Evolutionary conservation across 768 basidiomycete species (phyloP).

Genomic region (Boletus reticuloceps): DNA sequence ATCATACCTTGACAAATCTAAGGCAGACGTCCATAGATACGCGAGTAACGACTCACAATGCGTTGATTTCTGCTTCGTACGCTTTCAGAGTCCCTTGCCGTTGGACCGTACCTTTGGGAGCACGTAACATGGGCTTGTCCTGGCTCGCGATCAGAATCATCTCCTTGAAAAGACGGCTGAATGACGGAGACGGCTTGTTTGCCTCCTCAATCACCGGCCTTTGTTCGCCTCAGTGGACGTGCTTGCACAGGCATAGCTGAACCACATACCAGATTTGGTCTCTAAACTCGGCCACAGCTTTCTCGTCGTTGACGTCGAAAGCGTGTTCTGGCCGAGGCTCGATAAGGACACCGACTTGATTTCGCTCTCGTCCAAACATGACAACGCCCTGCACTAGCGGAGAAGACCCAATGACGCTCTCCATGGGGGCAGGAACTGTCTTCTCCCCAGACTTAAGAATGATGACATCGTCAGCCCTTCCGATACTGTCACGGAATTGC

Average conservation of each 20-base stretch:
- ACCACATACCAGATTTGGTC: constrained; percentile 22
- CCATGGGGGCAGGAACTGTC: constrained; percentile 33
- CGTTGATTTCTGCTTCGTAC: constrained; percentile 27
- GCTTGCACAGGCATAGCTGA: too few relatives aligned
- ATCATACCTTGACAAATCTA: not conserved
- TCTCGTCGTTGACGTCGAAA: constrained; percentile 6
- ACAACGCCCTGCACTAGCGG: constrained; percentile 21
- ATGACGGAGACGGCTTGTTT: constrained; percentile 37
- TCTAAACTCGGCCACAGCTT: constrained; percentile 12
- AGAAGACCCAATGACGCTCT: constrained; percentile 8
- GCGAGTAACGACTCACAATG: constrained; percentile 12
- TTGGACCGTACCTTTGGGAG: constrained; percentile 31
- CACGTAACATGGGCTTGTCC: constrained; percentile 40
- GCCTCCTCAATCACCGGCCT: constrained; percentile 42
- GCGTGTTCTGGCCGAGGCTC: constrained; percentile 20
- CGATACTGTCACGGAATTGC: constrained; percentile 26
- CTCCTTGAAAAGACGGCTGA: constrained; percentile 46
- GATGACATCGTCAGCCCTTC: constrained; percentile 35
- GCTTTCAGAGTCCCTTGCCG: constrained; percentile 14
- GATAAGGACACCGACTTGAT: constrained; percentile 29
- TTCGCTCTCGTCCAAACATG: constrained; percentile 32
- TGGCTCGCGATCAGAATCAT: constrained; percentile 44
- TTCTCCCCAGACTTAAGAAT: constrained; percentile 32
- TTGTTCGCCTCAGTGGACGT: too few relatives aligned
- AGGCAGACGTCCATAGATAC: not conserved